Percentiles rank a stretch among this genome's conserved stretches.
These are phyloP conservation scores for Trifolium subterraneum DNA, from an alignment of 306 rosid species.

Conservation along the genomic window DNA sequence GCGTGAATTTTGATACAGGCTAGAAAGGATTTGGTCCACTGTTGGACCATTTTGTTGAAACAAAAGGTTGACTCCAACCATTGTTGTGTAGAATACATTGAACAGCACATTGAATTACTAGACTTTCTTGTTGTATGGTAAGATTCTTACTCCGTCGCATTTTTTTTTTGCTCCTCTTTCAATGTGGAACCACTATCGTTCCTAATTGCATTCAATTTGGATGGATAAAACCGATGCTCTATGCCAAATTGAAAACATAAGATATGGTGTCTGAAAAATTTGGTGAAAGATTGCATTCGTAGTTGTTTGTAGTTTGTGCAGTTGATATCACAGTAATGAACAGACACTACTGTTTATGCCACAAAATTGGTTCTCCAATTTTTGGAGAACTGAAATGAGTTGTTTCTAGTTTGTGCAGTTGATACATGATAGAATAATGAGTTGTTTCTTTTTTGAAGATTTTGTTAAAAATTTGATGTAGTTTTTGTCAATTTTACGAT, in stretches of 20 bases:
- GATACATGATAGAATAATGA: background rate
- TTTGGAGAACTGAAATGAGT: no score
- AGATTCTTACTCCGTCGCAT: slow-evolving; percentile 39
- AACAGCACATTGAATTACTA: slow-evolving; percentile 73
- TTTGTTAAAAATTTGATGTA: no score
- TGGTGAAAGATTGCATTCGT: slow-evolving; percentile 24
- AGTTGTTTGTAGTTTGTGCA: slow-evolving; percentile 14
- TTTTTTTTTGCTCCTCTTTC: slow-evolving; percentile 17
- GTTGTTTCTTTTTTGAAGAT: no score
- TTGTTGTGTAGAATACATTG: slow-evolving; percentile 79
- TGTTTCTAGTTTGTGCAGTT: no score
- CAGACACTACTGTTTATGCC: background rate
- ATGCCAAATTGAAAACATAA: slow-evolving; percentile 23
- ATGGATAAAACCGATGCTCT: slow-evolving; percentile 7
- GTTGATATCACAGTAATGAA: slow-evolving; percentile 24
- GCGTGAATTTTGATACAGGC: slow-evolving; percentile 64
- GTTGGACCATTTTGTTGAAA: slow-evolving; percentile 90
- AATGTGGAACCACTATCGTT: slow-evolving; percentile 1
- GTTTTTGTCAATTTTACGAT: no score
- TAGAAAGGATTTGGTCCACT: slow-evolving; percentile 87
- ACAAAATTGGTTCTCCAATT: background rate
- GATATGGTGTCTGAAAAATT: background rate
- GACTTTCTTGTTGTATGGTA: slow-evolving; percentile 94
- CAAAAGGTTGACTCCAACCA: slow-evolving; percentile 68
- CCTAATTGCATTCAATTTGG: slow-evolving; percentile 15